A percentile compares a stretch with the other conserved stretches of the same genome.
Conservation (phyloP, 2,329 filamentous ascomycete species). For the Coniochaeta sp. region DNA sequence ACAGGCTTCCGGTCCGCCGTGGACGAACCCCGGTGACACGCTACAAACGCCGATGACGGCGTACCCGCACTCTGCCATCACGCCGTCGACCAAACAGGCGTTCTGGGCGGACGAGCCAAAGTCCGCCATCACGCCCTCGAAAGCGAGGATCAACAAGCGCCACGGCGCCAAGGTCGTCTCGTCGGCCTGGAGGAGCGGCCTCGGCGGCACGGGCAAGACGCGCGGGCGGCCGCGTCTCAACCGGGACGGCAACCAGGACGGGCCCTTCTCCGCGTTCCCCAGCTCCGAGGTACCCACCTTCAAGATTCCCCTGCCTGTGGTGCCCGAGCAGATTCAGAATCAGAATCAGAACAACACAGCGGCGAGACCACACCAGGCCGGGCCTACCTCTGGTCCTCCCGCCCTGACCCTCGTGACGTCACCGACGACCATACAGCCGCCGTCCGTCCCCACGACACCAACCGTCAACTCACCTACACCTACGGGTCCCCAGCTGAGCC, state of each 20-base stretch:
- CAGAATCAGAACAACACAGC: constrained; percentile 5
- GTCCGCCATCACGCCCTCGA: constrained; percentile 66
- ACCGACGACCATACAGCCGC: neutral
- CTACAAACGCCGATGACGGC: constrained; percentile 57
- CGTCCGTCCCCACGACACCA: constrained; percentile 2
- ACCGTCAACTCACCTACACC: constrained; percentile 2
- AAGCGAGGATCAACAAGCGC: constrained; percentile 46
- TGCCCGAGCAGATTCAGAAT: too few relatives aligned
- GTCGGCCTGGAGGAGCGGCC: constrained; percentile 74
- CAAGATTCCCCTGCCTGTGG: constrained; percentile 21
- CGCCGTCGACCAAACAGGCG: constrained; percentile 47
- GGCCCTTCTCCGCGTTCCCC: constrained; percentile 63
- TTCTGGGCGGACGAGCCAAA: constrained; percentile 63
- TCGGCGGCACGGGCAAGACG: constrained; percentile 59
- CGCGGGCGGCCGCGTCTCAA: constrained; percentile 75
- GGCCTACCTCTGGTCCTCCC: constrained; percentile 1
- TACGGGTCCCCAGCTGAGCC: neutral
- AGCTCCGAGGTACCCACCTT: constrained; percentile 41
- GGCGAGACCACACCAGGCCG: neutral
- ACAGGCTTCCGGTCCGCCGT: constrained; percentile 29
- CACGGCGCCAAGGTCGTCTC: constrained; percentile 82
- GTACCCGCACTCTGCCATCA: constrained; percentile 74
- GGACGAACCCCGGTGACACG: constrained; percentile 36
- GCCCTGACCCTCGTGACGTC: neutral
- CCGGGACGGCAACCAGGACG: constrained; percentile 42